These are phyloP conservation scores for Geranium brycei DNA, from an alignment of 345 rosid genomes.

Conservation along the genomic window DNA sequence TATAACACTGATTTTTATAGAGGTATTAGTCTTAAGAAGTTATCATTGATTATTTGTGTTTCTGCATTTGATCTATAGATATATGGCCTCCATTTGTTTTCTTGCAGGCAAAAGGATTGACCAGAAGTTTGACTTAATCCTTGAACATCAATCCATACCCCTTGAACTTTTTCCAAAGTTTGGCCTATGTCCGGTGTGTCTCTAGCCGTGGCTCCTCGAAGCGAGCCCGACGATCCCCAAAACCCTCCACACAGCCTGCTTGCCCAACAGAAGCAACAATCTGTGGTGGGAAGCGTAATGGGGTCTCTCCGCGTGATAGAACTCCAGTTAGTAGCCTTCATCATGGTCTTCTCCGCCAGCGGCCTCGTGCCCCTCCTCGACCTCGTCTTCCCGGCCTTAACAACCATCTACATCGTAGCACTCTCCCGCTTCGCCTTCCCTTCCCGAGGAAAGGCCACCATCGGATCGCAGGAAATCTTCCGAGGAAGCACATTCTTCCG, in stretches of 20 bases:
- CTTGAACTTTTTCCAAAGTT: no score
- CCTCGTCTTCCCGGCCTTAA: slow-evolving; percentile 63
- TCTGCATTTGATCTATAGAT: no score
- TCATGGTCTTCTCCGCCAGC: slow-evolving; percentile 70
- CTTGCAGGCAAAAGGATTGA: no score
- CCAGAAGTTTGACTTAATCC: no score
- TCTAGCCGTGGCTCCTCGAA: slow-evolving; percentile 44
- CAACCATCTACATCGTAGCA: slow-evolving; percentile 40
- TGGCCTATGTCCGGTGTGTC: slow-evolving; percentile 59
- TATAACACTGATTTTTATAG: no score
- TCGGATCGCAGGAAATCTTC: slow-evolving; percentile 36
- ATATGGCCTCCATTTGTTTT: no score
- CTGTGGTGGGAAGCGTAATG: slow-evolving; percentile 39
- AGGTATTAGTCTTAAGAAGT: no score
- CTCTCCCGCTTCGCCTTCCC: slow-evolving; percentile 68
- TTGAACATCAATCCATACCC: no score
- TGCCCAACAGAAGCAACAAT: slow-evolving; percentile 16
- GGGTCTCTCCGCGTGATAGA: slow-evolving; percentile 74
- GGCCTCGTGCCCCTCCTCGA: slow-evolving; percentile 84
- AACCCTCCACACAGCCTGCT: slow-evolving; percentile 12
- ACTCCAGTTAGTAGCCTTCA: slow-evolving; percentile 80
- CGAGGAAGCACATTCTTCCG: slow-evolving; percentile 51
- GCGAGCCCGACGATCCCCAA: slow-evolving; percentile 20
- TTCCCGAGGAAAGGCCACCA: slow-evolving; percentile 19
- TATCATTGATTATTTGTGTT: no score